A percentile compares a stretch with the other conserved stretches of the same genome.
phyloP scores from a whole-genome alignment of 352 stramenopile species.

The Globisporangium iwayamae region DNA sequence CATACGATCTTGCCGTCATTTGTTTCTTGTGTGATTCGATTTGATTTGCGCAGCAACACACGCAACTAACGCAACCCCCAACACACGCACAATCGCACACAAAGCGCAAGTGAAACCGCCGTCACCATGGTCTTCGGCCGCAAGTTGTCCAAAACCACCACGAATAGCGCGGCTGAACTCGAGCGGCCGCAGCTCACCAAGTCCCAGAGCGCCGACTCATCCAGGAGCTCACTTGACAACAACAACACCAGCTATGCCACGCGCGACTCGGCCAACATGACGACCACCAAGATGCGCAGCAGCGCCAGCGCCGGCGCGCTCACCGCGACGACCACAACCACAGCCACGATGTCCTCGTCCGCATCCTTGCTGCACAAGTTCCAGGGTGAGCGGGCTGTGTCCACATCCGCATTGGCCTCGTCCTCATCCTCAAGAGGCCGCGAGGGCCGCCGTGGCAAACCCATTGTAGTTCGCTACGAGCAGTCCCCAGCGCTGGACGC shows the following conservation, averaged over 20 bases:
- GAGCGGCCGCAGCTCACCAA: conserved; percentile 6
- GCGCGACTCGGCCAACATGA: neutral
- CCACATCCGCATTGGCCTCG: too few species aligned
- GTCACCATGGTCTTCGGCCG: conserved; percentile 11
- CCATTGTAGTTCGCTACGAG: conserved; percentile 36
- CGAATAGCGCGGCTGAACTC: neutral
- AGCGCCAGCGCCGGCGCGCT: neutral
- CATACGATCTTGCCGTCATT: conserved; percentile 1
- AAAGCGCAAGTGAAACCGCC: conserved; percentile 3
- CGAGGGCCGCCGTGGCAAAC: conserved; percentile 22
- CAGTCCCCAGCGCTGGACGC: neutral
- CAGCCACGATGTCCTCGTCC: neutral
- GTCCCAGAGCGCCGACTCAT: conserved; percentile 10
- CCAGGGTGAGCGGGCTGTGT: neutral
- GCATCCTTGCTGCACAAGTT: conserved; percentile 6
- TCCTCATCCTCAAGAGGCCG: conserved; percentile 15
- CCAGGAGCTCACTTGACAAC: conserved; percentile 6
- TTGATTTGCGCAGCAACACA: neutral
- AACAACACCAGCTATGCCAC: neutral
- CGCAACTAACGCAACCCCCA: neutral
- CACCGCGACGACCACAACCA: neutral
- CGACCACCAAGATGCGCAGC: neutral
- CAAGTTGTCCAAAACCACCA: conserved; percentile 10
- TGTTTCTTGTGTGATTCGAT: neutral
- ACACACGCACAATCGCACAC: neutral